Evolutionary conservation across 2,329 filamentous ascomycete species (phyloP), one percentile per base, ranked within the genome.

Genomic region (Chalaropsis thielavioides): DNA sequence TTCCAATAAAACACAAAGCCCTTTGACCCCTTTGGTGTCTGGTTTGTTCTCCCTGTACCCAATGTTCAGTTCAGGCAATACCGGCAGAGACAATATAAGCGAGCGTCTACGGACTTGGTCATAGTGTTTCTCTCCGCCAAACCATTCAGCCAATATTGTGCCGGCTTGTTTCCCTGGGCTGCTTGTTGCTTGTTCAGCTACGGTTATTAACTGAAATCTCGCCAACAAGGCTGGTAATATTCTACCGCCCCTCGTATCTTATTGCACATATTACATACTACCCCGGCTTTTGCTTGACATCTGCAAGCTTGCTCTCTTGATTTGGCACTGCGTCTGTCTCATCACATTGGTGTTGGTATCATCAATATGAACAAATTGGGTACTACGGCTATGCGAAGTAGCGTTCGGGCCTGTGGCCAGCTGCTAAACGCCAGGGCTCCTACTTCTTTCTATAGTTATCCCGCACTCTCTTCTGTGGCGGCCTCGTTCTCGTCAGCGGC

Each of bases 1-100:
- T 58, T 58, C 54, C 54, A 31, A 38, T 38, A 58, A 58, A 58
- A 31, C 54, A 58, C 54, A 51, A 51, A 51, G 17, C 44, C 44
- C n/a, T n/a, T n/a, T 6, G 31, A 38, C 8, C 35, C 35, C 35
- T 38, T 38, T 38, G 35, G 3, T 38, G 5, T 38, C 5, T 38
- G 35, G 35, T 38, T 22, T 51, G 46, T 27, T 27, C 24, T 51
- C 46, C 22, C 46, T 24, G 24, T 27, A 11, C 19, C 19, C 35
- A 38, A 38, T 38, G 35, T 38, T 38, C 35, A 38, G 35, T 38
- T 38, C 15, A 27, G 22, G 22, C 22, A 51, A 51, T 4, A n/a
- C 27, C 54, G 24, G 15, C 24, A 58, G 31, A 58, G 54, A 58
- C 54, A 58, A 6, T 19, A 58, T 38, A 58, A 58, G 54, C 54